These are phyloP conservation scores for Bombardia bombarda DNA, from an alignment of 495 filamentous ascomycete species.

Conservation along the genomic window DNA sequence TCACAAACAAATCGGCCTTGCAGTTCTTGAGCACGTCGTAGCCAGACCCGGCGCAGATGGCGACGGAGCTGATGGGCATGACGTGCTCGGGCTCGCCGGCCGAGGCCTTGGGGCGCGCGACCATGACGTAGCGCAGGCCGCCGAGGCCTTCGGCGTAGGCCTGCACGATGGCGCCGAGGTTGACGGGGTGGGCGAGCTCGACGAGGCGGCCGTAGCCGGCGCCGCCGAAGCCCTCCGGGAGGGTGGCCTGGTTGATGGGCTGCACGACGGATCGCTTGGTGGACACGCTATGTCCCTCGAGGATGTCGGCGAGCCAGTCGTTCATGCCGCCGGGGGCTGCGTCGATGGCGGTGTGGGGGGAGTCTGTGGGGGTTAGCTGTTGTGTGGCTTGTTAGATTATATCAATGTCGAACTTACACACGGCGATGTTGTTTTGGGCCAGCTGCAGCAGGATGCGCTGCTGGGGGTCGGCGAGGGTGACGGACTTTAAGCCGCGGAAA, in stretches of 20 bases:
- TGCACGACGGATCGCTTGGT: conserved; percentile 27
- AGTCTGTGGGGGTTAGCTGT: conserved; percentile 36
- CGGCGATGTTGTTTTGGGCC: conserved; percentile 81
- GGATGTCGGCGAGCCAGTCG: conserved; percentile 92
- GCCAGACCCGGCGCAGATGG: conserved; percentile 79
- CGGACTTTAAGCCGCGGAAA: conserved; percentile 79
- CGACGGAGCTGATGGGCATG: conserved; percentile 29
- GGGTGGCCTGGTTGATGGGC: conserved; percentile 23
- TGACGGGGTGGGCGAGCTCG: conserved; percentile 49
- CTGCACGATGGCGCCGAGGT: conserved; percentile 54
- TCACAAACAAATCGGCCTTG: conserved; percentile 71
- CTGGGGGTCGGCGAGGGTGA: conserved; percentile 78
- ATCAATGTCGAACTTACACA: conserved; percentile 40
- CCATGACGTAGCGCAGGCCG: conserved; percentile 30
- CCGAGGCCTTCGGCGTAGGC: conserved; percentile 28
- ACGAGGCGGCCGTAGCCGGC: conserved; percentile 76
- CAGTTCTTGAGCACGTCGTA: conserved; percentile 61
- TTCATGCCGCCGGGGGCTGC: conserved; percentile 79
- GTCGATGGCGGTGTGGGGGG: conserved; percentile 90
- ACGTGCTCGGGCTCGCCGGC: conserved; percentile 8
- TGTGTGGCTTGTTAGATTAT: background rate
- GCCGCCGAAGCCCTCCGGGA: conserved; percentile 47
- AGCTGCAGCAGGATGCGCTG: conserved; percentile 77
- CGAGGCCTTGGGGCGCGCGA: conserved; percentile 25
- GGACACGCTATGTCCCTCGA: conserved; percentile 24